phyloP scores from a whole-genome alignment of 495 filamentous ascomycete genomes.

The Penicillium coffeae region DNA sequence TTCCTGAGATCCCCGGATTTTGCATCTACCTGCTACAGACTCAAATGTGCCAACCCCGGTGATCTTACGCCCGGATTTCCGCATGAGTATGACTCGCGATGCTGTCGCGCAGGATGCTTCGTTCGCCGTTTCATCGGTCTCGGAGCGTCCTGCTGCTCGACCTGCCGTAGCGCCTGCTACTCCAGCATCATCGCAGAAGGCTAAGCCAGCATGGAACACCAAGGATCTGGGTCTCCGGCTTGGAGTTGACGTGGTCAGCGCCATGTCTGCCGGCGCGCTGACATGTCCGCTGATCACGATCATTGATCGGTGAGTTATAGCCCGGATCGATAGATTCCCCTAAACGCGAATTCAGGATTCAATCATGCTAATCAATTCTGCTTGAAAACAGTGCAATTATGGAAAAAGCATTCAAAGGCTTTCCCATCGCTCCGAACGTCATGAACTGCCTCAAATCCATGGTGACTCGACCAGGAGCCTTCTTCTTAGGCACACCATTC shows the following conservation, averaged over 20 bases:
- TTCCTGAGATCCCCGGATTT: not conserved
- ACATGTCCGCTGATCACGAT: conserved; percentile 86
- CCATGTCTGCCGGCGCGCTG: conserved; percentile 71
- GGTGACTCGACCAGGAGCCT: conserved; percentile 60
- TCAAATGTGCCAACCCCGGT: not conserved
- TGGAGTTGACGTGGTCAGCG: conserved; percentile 68
- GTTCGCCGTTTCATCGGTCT: conserved; percentile 26
- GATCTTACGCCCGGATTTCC: not conserved
- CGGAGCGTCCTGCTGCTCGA: conserved; percentile 17
- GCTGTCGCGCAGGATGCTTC: conserved; percentile 27
- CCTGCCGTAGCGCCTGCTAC: not conserved
- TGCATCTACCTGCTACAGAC: not conserved
- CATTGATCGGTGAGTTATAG: conserved; percentile 71
- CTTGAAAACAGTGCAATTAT: conserved; percentile 69
- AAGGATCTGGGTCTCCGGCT: conserved; percentile 64
- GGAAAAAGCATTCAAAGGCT: conserved; percentile 85
- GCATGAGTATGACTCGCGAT: conserved; percentile 31
- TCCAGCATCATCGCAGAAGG: not conserved
- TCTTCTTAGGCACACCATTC: conserved; percentile 79
- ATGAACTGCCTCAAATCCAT: conserved; percentile 59
- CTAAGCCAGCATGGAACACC: conserved; percentile 64
- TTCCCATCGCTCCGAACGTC: conserved; percentile 65
- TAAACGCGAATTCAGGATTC: not conserved
- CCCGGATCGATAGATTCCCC: not conserved
- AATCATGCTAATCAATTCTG: not conserved